Conservation (phyloP, 768 basidiomycete genomes). For the Polyporus arcularius region DNA sequence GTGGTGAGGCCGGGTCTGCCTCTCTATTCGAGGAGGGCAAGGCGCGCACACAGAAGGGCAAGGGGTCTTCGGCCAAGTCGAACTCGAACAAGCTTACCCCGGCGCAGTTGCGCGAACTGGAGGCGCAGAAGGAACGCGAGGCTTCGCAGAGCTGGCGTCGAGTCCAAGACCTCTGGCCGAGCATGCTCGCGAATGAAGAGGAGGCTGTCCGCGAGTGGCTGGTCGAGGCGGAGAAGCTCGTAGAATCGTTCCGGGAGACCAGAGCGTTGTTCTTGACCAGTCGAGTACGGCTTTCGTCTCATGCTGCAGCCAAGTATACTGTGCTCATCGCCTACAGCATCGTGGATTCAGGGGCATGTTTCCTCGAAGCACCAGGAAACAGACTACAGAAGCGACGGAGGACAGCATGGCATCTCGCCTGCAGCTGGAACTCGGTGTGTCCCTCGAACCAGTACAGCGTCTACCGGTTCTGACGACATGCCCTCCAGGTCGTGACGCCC, state of each 20-base stretch:
- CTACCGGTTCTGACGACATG: not conserved
- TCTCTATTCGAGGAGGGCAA: constrained; percentile 68
- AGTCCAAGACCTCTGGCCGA: constrained; percentile 63
- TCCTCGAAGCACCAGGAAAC: constrained; percentile 43
- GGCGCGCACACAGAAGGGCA: constrained; percentile 35
- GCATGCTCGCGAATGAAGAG: constrained; percentile 48
- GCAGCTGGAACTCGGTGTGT: constrained; percentile 70
- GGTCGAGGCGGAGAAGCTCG: constrained; percentile 78
- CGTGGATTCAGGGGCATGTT: constrained; percentile 70
- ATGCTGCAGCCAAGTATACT: not conserved
- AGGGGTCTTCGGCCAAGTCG: constrained; percentile 35
- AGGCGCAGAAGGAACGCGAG: constrained; percentile 66
- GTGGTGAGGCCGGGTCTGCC: constrained; percentile 32
- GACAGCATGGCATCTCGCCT: constrained; percentile 76
- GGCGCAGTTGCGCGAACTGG: constrained; percentile 62
- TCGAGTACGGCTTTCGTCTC: constrained; percentile 48
- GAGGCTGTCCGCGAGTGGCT: constrained; percentile 75
- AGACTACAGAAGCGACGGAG: constrained; percentile 57
- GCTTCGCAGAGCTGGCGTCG: constrained; percentile 58
- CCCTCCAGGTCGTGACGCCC: constrained; percentile 55
- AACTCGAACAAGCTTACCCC: constrained; percentile 51
- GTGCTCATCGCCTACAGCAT: constrained; percentile 1
- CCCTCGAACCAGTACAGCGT: not conserved
- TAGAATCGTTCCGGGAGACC: constrained; percentile 90
- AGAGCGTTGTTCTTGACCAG: constrained; percentile 79